Evolutionary conservation across 2,329 filamentous ascomycete genomes (phyloP).

Genomic region (Trichoderma lentiforme): DNA sequence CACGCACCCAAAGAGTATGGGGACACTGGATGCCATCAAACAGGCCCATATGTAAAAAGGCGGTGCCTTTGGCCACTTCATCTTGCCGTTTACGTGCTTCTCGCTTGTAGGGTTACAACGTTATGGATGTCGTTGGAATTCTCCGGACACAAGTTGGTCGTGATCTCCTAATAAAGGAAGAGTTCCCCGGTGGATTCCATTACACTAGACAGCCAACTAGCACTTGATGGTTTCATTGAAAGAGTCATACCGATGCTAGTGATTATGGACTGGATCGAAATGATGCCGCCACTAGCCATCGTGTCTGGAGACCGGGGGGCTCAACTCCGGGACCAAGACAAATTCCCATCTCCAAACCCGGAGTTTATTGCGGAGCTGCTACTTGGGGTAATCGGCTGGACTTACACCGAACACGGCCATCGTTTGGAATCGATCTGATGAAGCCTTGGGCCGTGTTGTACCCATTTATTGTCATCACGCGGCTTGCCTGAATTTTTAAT

Average conservation of each 20-base stretch:
- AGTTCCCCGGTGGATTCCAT: background rate
- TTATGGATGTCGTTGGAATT: background rate
- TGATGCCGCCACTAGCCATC: background rate
- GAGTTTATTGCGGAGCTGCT: background rate
- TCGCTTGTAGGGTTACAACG: background rate
- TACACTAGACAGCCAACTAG: background rate
- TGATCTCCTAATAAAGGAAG: background rate
- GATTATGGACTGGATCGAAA: background rate
- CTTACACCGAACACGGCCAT: background rate
- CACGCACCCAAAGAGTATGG: constrained; percentile 33
- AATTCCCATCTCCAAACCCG: background rate
- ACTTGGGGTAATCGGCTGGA: background rate
- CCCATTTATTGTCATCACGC: background rate
- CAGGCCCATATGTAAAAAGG: constrained; percentile 32
- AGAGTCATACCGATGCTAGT: constrained; percentile 4
- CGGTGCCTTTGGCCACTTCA: constrained; percentile 13
- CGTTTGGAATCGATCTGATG: background rate
- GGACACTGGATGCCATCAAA: constrained; percentile 30
- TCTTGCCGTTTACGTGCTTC: background rate
- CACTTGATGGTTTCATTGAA: background rate
- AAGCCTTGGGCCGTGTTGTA: background rate
- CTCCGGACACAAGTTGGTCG: background rate
- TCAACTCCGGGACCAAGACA: background rate
- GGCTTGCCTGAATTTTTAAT: background rate
- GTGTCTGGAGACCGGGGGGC: background rate